phyloP scores from a whole-genome alignment of 495 filamentous ascomycete genomes.

The Sporormia fimetaria region DNA sequence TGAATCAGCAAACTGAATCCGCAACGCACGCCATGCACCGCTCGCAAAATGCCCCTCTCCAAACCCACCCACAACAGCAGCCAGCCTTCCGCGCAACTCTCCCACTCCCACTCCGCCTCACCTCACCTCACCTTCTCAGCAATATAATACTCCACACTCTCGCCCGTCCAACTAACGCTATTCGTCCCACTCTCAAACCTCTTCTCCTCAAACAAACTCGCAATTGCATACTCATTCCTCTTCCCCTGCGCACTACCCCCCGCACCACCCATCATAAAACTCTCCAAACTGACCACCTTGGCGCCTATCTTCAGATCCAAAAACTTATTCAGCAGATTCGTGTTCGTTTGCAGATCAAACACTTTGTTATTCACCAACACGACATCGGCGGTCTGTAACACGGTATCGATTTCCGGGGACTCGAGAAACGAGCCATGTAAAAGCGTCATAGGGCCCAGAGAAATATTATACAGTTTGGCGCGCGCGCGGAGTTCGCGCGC shows the following conservation, averaged over 20 bases:
- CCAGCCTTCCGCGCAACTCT: too few relatives aligned
- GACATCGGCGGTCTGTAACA: constrained; percentile 76
- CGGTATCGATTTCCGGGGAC: constrained; percentile 54
- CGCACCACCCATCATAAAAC: constrained; percentile 69
- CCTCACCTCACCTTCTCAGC: constrained; percentile 52
- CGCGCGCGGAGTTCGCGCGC: constrained; percentile 62
- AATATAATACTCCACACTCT: constrained; percentile 74
- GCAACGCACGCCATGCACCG: too few relatives aligned
- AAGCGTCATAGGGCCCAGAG: constrained; percentile 64
- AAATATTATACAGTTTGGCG: constrained; percentile 81
- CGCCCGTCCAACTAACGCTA: constrained; percentile 85
- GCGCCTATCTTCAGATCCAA: constrained; percentile 87
- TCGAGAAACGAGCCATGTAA: constrained; percentile 76
- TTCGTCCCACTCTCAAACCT: constrained; percentile 66
- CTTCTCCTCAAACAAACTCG: constrained; percentile 65
- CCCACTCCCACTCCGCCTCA: too few relatives aligned
- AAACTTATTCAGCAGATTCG: constrained; percentile 77
- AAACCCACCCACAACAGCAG: too few relatives aligned
- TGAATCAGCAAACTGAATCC: too few relatives aligned
- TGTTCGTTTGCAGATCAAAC: constrained; percentile 77
- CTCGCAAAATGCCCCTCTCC: too few relatives aligned
- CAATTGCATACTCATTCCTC: constrained; percentile 61
- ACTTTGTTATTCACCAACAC: constrained; percentile 96
- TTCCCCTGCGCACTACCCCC: constrained; percentile 55
- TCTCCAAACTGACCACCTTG: constrained; percentile 73